A percentile compares a stretch with the other conserved stretches of the same genome.
Evolutionary conservation across 2,329 filamentous ascomycete species (phyloP).

Genomic region (Cladorrhinum sp.): DNA sequence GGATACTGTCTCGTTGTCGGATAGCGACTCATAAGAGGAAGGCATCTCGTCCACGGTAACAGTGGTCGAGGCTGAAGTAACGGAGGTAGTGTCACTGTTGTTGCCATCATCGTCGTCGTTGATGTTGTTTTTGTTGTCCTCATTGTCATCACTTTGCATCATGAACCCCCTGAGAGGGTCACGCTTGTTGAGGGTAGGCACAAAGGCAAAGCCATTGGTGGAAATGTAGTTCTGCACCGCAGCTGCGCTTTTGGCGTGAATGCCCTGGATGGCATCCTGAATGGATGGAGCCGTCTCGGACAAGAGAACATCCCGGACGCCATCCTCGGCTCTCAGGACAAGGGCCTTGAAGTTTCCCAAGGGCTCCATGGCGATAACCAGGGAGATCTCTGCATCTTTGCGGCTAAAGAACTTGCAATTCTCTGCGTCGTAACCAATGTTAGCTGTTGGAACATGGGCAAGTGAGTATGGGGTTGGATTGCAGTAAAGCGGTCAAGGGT

Average conservation of each 20-base stretch:
- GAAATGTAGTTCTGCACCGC: conserved; percentile 34
- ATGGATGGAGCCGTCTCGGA: conserved; percentile 32
- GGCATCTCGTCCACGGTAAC: conserved; percentile 16
- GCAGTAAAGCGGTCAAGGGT: not conserved
- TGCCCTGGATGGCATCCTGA: conserved; percentile 35
- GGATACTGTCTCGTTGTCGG: conserved; percentile 25
- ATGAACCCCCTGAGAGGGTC: not conserved
- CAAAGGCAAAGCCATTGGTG: conserved; percentile 34
- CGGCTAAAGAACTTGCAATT: conserved; percentile 31
- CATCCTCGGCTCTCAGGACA: conserved; percentile 25
- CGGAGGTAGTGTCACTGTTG: conserved; percentile 20
- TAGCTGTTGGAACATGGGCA: conserved; percentile 7
- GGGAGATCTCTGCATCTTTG: conserved; percentile 16
- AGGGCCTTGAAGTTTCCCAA: conserved; percentile 28
- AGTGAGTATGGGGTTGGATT: not conserved
- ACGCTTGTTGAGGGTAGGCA: conserved; percentile 9
- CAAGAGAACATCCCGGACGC: conserved; percentile 31
- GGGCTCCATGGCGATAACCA: conserved; percentile 30
- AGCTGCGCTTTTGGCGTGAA: conserved; percentile 40
- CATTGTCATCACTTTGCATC: conserved; percentile 5
- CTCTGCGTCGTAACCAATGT: conserved; percentile 20
- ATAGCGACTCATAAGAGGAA: conserved; percentile 21
- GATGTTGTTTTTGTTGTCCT: too few species aligned
- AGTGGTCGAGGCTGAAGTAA: conserved; percentile 16
- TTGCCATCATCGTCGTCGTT: conserved; percentile 12